Conservation (phyloP, 371 early-diverging fungal genomes). For the Mortierella sp. region DNA sequence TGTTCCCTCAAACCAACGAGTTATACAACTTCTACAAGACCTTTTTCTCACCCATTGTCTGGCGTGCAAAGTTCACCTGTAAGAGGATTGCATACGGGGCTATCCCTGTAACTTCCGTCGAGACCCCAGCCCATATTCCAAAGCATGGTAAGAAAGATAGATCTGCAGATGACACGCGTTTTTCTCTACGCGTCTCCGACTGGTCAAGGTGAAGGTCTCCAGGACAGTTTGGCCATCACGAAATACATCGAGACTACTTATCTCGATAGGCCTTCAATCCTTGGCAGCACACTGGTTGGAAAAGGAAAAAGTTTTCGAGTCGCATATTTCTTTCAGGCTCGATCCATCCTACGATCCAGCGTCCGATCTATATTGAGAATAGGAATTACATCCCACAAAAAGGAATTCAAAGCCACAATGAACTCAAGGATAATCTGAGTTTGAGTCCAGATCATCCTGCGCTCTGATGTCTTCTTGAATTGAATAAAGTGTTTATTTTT, state of each 20-base stretch:
- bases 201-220: conserved; percentile 10
- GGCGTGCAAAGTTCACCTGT: conserved; percentile 30
- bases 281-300: conserved; percentile 22
- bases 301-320: conserved; percentile 33
- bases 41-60: conserved; percentile 31
- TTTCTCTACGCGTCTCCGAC: neutral
- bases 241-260: conserved; percentile 24
- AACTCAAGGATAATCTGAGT: conserved; percentile 18
- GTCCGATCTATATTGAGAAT: conserved; percentile 18
- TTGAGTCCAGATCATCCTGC: conserved; percentile 11
- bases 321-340: conserved; percentile 22
- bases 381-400: conserved; percentile 18
- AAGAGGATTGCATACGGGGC: conserved; percentile 29
- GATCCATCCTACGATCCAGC: conserved; percentile 25
- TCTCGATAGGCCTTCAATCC: conserved; percentile 26
- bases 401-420: conserved; percentile 17
- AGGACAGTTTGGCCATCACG: conserved; percentile 22
- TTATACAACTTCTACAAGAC: conserved; percentile 17
- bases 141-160: conserved; percentile 11
- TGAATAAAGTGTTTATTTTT: neutral
- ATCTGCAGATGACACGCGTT: no score
- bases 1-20: conserved; percentile 19
- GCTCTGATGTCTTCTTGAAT: neutral
- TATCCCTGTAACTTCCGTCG: conserved; percentile 27
- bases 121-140: conserved; percentile 17